A percentile compares a stretch with the other conserved stretches of the same genome.
Evolutionary conservation across 2,329 filamentous ascomycete genomes (phyloP).

Genomic region (Venturia effusa): DNA sequence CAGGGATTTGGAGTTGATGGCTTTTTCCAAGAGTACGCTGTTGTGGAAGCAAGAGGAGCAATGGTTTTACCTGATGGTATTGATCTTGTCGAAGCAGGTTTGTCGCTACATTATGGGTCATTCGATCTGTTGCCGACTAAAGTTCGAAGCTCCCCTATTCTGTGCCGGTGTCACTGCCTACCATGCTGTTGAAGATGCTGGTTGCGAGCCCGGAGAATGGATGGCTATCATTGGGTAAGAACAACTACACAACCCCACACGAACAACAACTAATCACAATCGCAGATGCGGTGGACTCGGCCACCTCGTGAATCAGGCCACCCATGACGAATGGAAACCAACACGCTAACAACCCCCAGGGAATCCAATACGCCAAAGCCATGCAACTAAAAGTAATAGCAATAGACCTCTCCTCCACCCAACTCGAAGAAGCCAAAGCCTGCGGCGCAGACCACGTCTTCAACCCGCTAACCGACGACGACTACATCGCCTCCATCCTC

Average conservation of each 20-base stretch:
- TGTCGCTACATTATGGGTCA: conserved; percentile 15
- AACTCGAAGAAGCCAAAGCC: conserved; percentile 28
- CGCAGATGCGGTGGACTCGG: conserved; percentile 19
- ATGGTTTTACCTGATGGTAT: conserved; percentile 29
- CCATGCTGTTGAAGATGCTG: conserved; percentile 23
- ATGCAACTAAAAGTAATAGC: conserved; percentile 35
- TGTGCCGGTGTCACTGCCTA: conserved; percentile 38
- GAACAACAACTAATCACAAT: background rate
- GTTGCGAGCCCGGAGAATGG: conserved; percentile 24
- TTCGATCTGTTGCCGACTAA: background rate
- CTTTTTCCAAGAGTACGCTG: conserved; percentile 38
- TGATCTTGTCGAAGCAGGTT: conserved; percentile 26
- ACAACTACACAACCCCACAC: background rate
- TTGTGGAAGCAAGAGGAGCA: conserved; percentile 35
- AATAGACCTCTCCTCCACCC: conserved; percentile 34
- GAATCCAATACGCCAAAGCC: conserved; percentile 36
- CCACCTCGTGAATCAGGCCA: conserved; percentile 16
- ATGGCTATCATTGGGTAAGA: conserved; percentile 30
- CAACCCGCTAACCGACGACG: conserved; percentile 25
- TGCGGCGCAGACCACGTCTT: conserved; percentile 29
- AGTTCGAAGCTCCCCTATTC: conserved; percentile 29
- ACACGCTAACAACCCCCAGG: conserved; percentile 24
- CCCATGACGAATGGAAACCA: conserved; percentile 13
- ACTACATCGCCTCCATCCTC: conserved; percentile 28
- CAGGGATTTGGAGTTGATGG: conserved; percentile 25